Evolutionary conservation across 2,329 filamentous ascomycete genomes (phyloP).

Genomic region (Didymella pomorum): DNA sequence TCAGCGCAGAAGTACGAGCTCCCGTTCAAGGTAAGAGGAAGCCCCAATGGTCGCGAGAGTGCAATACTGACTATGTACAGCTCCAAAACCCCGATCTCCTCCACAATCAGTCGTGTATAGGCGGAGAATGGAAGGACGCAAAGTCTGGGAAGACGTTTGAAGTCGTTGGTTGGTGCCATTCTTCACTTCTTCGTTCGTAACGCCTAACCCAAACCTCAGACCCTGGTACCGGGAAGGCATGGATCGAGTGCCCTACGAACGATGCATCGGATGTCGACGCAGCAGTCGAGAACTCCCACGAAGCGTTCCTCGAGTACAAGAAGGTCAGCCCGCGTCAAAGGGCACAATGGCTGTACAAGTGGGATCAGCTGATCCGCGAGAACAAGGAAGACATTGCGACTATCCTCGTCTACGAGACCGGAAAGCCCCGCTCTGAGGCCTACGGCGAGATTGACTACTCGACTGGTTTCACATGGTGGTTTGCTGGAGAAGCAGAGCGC

Average conservation of each 20-base stretch:
- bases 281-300: conserved; percentile 66
- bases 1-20: conserved; percentile 44
- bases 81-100: conserved; percentile 64
- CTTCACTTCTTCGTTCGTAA: too few relatives aligned
- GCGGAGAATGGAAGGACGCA: conserved; percentile 64
- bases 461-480: conserved; percentile 64
- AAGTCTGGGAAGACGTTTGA: conserved; percentile 66
- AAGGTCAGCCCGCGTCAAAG: conserved; percentile 67
- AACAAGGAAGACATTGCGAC: conserved; percentile 69
- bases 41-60: background rate
- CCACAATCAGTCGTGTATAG: conserved; percentile 61
- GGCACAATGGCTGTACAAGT: conserved; percentile 69
- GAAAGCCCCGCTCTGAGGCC: conserved; percentile 61
- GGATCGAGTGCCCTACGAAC: conserved; percentile 58
- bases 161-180: conserved; percentile 56
- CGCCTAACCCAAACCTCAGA: conserved; percentile 51
- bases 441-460: conserved; percentile 64
- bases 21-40: conserved; percentile 54
- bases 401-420: conserved; percentile 68
- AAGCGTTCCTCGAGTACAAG: conserved; percentile 67
- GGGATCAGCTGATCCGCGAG: conserved; percentile 70
- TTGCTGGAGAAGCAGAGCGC: conserved; percentile 61
- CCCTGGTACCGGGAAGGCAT: conserved; percentile 59
- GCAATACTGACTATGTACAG: conserved; percentile 41
- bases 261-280: conserved; percentile 67